phyloP scores from a whole-genome alignment of 768 basidiomycete species.

The Coprinopsis sp. region DNA sequence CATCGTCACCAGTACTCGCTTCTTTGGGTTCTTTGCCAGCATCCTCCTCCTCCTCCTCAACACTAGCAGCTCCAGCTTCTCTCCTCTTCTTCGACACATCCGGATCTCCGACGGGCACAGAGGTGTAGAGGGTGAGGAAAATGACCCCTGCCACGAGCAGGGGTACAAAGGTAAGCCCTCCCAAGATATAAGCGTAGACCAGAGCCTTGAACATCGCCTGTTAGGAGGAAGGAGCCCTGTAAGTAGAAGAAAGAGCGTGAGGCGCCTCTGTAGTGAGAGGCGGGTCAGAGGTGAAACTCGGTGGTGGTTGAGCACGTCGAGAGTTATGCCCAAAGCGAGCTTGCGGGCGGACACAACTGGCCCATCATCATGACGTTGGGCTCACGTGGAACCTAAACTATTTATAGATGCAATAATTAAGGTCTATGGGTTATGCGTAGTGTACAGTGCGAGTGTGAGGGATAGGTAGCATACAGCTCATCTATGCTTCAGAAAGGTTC shows the following conservation, averaged over 20 bases:
- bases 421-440: too few species aligned
- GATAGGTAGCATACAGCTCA: too few species aligned
- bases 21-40: slow-evolving; percentile 28
- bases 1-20: slow-evolving; percentile 8
- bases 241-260: slow-evolving; percentile 3
- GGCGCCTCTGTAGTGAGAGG: slow-evolving; percentile 1
- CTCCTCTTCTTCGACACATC: slow-evolving; percentile 40
- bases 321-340: too few species aligned
- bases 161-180: slow-evolving; percentile 87
- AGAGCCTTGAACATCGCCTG: slow-evolving; percentile 64
- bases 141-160: slow-evolving; percentile 57
- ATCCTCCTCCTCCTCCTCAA: slow-evolving; percentile 26
- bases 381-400: too few species aligned
- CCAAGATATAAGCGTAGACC: slow-evolving; percentile 82
- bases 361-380: too few species aligned
- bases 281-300: slow-evolving; percentile 5
- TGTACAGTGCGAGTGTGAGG: too few species aligned
- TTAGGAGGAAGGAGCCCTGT: slow-evolving; percentile 7
- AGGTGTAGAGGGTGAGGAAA: slow-evolving; percentile 73
- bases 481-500: too few species aligned
- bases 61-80: slow-evolving; percentile 21
- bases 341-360: too few species aligned
- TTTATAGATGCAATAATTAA: too few species aligned
- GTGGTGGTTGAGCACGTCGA: neutral
- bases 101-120: slow-evolving; percentile 66